Evolutionary conservation across 2,329 filamentous ascomycete genomes (phyloP).

Genomic region (Aureobasidium melanogenum): DNA sequence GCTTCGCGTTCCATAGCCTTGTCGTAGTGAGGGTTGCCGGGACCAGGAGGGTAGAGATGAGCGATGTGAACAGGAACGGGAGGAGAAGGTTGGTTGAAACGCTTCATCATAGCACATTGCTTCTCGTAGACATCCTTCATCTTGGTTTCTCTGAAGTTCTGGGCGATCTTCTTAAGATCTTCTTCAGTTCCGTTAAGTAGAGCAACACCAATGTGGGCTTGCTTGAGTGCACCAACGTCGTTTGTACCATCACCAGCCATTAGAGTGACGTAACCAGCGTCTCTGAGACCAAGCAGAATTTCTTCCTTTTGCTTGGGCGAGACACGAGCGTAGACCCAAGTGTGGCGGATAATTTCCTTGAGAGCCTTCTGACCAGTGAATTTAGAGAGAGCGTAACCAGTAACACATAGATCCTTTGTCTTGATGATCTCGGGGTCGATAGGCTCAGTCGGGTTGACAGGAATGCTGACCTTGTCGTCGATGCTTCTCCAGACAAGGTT

Average conservation of each 20-base stretch:
- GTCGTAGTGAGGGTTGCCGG: slow-evolving; percentile 84
- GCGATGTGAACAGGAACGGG: slow-evolving; percentile 88
- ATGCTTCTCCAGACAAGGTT: slow-evolving; percentile 90
- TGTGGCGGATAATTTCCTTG: slow-evolving; percentile 69
- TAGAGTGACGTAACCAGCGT: slow-evolving; percentile 92
- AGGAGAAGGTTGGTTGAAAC: slow-evolving; percentile 90
- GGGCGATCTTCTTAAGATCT: slow-evolving; percentile 82
- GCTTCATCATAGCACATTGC: slow-evolving; percentile 80
- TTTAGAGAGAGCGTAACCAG: slow-evolving; percentile 84
- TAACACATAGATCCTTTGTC: slow-evolving; percentile 88
- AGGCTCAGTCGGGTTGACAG: slow-evolving; percentile 73
- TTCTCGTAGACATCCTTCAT: slow-evolving; percentile 99
- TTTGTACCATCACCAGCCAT: slow-evolving; percentile 99
- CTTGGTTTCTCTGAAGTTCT: slow-evolving; percentile 87
- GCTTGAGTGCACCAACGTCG: slow-evolving; percentile 94
- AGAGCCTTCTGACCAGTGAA: slow-evolving; percentile 75
- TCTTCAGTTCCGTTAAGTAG: slow-evolving; percentile 90
- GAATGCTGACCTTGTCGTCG: slow-evolving; percentile 78
- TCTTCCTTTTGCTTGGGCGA: slow-evolving; percentile 99
- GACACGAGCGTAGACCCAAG: slow-evolving; percentile 97
- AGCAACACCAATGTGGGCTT: slow-evolving; percentile 93
- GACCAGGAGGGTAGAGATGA: slow-evolving; percentile 86
- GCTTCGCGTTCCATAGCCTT: slow-evolving; percentile 86
- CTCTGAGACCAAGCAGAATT: slow-evolving; percentile 91
- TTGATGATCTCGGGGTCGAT: slow-evolving; percentile 74